Percentiles rank a stretch among this genome's conserved stretches.
These are phyloP conservation scores for Chloromonas sp. DNA, from an alignment of 163 green algal genomes.

Conservation along the genomic window DNA sequence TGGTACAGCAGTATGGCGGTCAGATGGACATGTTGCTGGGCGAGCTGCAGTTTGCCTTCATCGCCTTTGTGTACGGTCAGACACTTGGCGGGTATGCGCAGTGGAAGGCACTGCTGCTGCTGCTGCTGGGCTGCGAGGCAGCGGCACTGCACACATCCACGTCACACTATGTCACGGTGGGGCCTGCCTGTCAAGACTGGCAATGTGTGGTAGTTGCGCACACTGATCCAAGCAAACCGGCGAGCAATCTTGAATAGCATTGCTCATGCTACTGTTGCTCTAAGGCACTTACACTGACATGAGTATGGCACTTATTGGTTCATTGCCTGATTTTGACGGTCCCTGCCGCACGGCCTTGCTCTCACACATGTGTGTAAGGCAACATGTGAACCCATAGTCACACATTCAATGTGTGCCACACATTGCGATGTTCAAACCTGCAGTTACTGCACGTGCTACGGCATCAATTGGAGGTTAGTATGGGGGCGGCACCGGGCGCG, in stretches of 20 bases:
- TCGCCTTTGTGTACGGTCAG: constrained; percentile 80
- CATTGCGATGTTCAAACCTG: background rate
- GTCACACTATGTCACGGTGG: constrained; percentile 32
- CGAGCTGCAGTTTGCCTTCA: constrained; percentile 85
- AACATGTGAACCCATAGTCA: no score
- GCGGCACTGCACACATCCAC: constrained; percentile 32
- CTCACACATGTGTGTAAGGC: no score
- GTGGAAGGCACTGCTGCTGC: constrained; percentile 73
- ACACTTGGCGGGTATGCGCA: constrained; percentile 71
- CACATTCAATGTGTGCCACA: no score
- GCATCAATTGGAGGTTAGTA: background rate
- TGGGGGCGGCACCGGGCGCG: background rate
- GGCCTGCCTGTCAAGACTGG: background rate
- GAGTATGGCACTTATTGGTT: no score
- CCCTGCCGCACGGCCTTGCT: no score
- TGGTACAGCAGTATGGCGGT: constrained; percentile 33
- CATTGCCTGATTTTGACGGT: no score
- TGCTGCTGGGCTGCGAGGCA: constrained; percentile 63
- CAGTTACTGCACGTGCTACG: background rate
- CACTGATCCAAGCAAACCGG: no score
- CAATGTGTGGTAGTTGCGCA: no score
- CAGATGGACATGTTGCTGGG: constrained; percentile 44
- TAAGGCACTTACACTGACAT: no score
- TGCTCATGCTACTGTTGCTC: no score
- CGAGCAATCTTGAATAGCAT: no score